Percentiles rank a stretch among this genome's conserved stretches.
Evolutionary conservation across 2,329 filamentous ascomycete species (phyloP).

Genomic region (Aspergillus melleus): DNA sequence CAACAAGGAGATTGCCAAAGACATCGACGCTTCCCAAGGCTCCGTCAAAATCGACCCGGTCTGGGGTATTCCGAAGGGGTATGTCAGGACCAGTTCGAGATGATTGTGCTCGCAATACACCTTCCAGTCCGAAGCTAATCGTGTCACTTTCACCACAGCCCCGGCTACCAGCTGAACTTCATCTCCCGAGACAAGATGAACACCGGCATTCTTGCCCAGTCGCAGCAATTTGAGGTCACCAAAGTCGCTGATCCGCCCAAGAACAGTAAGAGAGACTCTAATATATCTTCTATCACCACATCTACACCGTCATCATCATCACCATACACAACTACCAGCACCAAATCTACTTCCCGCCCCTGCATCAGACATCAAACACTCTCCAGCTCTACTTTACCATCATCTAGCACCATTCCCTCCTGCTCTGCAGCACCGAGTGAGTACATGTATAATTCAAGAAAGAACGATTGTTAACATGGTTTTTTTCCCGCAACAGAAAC

Average conservation of each 20-base stretch:
- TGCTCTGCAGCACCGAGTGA: slow-evolving; percentile 27
- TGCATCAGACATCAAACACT: slow-evolving; percentile 18
- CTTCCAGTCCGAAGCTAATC: neutral
- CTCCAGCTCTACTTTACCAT: slow-evolving; percentile 8
- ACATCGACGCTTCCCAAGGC: slow-evolving; percentile 36
- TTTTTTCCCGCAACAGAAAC: slow-evolving; percentile 3
- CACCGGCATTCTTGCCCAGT: slow-evolving; percentile 46
- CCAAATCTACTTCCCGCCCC: slow-evolving; percentile 12
- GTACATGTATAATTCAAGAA: slow-evolving; percentile 12
- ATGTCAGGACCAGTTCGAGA: slow-evolving; percentile 11
- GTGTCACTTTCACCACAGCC: slow-evolving; percentile 16
- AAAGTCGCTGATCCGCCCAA: slow-evolving; percentile 16
- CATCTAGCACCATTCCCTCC: slow-evolving; percentile 25
- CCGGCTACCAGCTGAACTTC: slow-evolving; percentile 46
- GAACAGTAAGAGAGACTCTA: slow-evolving; percentile 26
- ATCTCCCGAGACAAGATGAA: slow-evolving; percentile 33
- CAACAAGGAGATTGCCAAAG: slow-evolving; percentile 32
- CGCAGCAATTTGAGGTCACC: slow-evolving; percentile 28
- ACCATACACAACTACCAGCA: slow-evolving; percentile 6
- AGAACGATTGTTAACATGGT: slow-evolving; percentile 12
- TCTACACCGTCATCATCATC: slow-evolving; percentile 7
- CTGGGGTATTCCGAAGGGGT: slow-evolving; percentile 24
- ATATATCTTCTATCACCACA: slow-evolving; percentile 15
- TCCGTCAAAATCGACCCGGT: slow-evolving; percentile 38
- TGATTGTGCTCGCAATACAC: neutral